These are phyloP conservation scores for Teunomyces panamensis DNA, from an alignment of 805 yeast species.

Conservation along the genomic window DNA sequence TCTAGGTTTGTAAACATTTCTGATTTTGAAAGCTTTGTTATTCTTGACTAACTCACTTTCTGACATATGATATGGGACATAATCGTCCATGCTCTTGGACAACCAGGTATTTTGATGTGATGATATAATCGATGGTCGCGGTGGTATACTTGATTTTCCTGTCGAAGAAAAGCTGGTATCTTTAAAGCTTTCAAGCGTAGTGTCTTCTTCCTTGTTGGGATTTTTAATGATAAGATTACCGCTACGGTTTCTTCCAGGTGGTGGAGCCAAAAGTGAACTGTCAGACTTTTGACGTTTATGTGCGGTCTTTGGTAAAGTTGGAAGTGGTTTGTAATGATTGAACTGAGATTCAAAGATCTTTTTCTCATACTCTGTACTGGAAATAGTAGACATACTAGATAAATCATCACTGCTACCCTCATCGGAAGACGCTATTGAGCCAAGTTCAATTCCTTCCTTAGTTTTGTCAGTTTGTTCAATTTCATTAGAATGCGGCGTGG, in stretches of 20 bases:
- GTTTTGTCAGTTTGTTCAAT: background rate
- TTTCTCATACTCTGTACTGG: constrained; percentile 39
- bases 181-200: background rate
- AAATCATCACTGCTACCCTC: constrained; percentile 16
- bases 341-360: constrained; percentile 38
- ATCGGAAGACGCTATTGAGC: background rate
- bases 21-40: constrained; percentile 31
- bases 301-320: constrained; percentile 8
- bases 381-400: constrained; percentile 29
- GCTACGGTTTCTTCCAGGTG: background rate
- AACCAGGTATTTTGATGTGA: background rate
- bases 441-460: background rate
- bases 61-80: constrained; percentile 5
- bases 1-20: constrained; percentile 36
- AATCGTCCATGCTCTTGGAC: constrained; percentile 1
- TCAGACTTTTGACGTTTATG: background rate
- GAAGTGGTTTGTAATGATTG: constrained; percentile 23
- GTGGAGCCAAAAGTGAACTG: background rate
- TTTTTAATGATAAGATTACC: background rate
- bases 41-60: constrained; percentile 33
- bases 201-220: background rate
- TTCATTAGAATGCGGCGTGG: background rate
- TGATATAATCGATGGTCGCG: background rate
- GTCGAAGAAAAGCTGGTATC: background rate
- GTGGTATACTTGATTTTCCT: background rate